Evolutionary conservation across 768 basidiomycete genomes (phyloP).

Genomic region (Neoboletus brunneissimus): DNA sequence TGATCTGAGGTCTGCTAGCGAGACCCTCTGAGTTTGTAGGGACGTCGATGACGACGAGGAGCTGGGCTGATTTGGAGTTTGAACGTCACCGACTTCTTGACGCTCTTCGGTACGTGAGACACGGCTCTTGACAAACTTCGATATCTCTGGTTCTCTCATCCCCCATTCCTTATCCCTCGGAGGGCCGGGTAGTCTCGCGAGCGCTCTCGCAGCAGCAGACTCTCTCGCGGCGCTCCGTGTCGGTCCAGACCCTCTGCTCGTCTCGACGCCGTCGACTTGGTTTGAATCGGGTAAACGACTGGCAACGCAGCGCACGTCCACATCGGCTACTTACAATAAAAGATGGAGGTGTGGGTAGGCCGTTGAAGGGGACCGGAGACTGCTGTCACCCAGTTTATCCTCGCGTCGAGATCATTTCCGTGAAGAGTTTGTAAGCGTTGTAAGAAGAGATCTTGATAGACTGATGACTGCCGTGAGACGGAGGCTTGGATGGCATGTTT

Average conservation of each 20-base stretch:
- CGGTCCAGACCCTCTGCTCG: constrained; percentile 10
- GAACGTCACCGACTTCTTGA: background rate
- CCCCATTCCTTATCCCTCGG: no score
- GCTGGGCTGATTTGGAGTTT: background rate
- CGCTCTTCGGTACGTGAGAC: background rate
- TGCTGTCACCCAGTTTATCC: constrained; percentile 2
- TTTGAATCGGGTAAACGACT: background rate
- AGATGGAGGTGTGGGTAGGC: constrained; percentile 6
- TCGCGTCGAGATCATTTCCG: background rate
- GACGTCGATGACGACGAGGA: background rate
- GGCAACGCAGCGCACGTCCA: background rate
- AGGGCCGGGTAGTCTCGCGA: constrained; percentile 1
- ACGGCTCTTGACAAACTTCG: no score
- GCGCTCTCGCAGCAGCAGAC: constrained; percentile 13
- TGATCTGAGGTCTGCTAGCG: background rate
- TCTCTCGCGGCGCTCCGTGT: constrained; percentile 5
- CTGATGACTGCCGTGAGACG: background rate
- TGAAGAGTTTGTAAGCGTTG: background rate
- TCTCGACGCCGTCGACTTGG: constrained; percentile 12
- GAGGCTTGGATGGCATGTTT: background rate
- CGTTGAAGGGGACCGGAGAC: constrained; percentile 4
- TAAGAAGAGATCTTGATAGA: constrained; percentile 5
- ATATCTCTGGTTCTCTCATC: no score
- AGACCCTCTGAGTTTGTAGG: background rate
- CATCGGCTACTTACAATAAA: constrained; percentile 4